Conservation (phyloP, 208 protist genomes). For the Phytomonas francai region DNA sequence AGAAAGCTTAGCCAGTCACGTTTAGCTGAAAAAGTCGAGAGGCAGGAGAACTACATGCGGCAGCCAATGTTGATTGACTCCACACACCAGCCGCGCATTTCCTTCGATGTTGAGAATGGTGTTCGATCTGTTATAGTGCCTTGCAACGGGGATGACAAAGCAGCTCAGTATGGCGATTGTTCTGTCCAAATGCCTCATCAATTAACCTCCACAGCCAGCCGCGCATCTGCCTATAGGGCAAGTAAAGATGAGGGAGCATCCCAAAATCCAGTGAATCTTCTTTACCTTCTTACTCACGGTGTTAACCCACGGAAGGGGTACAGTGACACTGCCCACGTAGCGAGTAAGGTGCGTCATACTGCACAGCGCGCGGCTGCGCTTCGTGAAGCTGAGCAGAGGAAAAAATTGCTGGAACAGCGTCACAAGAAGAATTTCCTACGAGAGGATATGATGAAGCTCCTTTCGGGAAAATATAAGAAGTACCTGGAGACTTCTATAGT, state of each 20-base stretch:
- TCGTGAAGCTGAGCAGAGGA: conserved; percentile 15
- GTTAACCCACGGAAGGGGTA: conserved; percentile 50
- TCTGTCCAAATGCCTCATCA: neutral
- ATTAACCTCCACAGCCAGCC: neutral
- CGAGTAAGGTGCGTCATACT: conserved; percentile 29
- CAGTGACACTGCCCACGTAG: conserved; percentile 26
- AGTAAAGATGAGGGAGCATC: conserved; percentile 9
- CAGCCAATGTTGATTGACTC: conserved; percentile 25
- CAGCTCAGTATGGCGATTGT: neutral
- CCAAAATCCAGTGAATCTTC: conserved; percentile 32
- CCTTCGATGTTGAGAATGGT: neutral
- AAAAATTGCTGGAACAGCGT: conserved; percentile 17
- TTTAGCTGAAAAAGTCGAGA: conserved; percentile 30
- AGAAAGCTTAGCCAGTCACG: conserved; percentile 38
- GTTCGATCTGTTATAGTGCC: neutral
- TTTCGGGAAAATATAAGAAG: conserved; percentile 56
- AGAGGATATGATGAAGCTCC: conserved; percentile 36
- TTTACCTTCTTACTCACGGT: conserved; percentile 64
- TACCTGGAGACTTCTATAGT: conserved; percentile 70
- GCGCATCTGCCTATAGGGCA: neutral
- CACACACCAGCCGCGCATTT: neutral
- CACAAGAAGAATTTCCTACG: conserved; percentile 27
- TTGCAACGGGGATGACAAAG: neutral
- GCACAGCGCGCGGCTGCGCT: conserved; percentile 12
- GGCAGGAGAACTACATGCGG: conserved; percentile 17